Evolutionary conservation across 1,284 basidiomycete genomes (phyloP).

Genomic region (Leccinum angustisporum): DNA sequence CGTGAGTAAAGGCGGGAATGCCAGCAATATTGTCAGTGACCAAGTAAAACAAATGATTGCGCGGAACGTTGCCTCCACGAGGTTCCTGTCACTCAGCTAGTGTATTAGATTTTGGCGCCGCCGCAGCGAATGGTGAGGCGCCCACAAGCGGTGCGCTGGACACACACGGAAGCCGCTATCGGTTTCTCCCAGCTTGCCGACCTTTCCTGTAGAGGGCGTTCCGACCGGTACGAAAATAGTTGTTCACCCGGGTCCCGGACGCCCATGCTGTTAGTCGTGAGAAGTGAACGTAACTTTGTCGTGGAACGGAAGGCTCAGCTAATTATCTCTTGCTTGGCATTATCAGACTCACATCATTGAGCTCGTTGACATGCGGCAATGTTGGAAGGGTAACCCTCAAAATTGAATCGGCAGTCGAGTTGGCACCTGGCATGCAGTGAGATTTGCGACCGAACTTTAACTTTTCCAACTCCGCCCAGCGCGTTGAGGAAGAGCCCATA

Average conservation of each 20-base stretch:
- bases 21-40: not conserved
- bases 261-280: not conserved
- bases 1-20: not conserved
- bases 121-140: not conserved
- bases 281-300: not conserved
- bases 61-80: not conserved
- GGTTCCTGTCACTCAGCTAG: not conserved
- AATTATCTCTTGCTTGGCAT: not conserved
- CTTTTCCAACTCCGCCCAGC: not conserved
- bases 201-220: not conserved
- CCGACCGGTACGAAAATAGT: not conserved
- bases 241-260: not conserved
- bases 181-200: not conserved
- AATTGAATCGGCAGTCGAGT: not conserved
- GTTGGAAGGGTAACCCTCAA: not conserved
- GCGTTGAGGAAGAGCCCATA: not conserved
- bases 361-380: not conserved
- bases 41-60: constrained; percentile 3
- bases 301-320: not conserved
- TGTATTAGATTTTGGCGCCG: not conserved
- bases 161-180: not conserved
- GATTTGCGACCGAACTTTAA: not conserved
- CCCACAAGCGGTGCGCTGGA: not conserved
- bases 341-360: not conserved
- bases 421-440: not conserved